phyloP scores from a whole-genome alignment of 2,329 filamentous ascomycete species.

The Diplodia corticola region DNA sequence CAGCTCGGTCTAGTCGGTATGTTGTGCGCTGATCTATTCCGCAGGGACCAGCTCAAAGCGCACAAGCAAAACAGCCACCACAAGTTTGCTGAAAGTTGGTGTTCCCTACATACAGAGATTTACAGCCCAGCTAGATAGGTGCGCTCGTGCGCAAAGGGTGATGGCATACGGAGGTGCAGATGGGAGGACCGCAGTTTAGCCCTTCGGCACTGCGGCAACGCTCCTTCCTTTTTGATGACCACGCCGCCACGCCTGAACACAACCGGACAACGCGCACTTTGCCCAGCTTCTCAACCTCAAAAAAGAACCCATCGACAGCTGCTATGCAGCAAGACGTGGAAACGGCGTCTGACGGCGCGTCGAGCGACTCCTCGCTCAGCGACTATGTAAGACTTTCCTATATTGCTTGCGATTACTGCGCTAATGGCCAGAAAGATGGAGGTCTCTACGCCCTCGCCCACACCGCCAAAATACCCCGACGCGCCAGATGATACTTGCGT shows the following conservation, averaged over 20 bases:
- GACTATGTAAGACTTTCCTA: not conserved
- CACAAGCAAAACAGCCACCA: too few species aligned
- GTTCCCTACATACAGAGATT: too few species aligned
- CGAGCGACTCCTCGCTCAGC: not conserved
- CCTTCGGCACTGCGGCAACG: not conserved
- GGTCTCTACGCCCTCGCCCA: not conserved
- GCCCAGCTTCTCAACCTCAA: not conserved
- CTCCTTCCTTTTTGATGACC: not conserved
- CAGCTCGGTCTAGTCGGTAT: not conserved
- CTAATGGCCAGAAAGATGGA: not conserved
- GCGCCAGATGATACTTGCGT: not conserved
- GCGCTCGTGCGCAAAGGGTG: too few species aligned
- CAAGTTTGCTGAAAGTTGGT: too few species aligned
- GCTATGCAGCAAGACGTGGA: not conserved
- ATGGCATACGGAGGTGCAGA: not conserved
- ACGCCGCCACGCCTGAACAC: not conserved
- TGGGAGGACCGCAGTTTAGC: not conserved
- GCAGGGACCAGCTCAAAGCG: too few species aligned
- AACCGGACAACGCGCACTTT: not conserved
- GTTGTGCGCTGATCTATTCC: too few species aligned
- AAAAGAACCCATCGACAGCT: not conserved
- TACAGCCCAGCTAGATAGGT: too few species aligned
- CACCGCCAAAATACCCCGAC: not conserved
- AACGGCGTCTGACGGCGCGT: not conserved
- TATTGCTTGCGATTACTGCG: not conserved